A percentile compares a stretch with the other conserved stretches of the same genome.
These are phyloP conservation scores for Plasmodium gonderi DNA, from an alignment of 169 alveolate genomes.

Conservation along the genomic window DNA sequence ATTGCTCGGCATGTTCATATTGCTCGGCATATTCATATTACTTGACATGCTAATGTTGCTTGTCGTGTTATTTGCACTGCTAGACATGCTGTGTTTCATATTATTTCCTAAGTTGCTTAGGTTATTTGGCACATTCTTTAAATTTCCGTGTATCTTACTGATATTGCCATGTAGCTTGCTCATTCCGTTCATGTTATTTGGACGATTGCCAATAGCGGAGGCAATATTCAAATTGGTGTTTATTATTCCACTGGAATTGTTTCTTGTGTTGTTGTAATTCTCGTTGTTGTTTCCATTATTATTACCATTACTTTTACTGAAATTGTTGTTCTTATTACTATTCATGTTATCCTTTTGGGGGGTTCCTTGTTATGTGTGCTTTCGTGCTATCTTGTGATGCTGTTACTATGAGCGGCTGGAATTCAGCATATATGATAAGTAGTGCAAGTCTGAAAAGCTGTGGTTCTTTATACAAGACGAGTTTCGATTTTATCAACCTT, in stretches of 20 bases:
- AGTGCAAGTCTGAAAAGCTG: background rate
- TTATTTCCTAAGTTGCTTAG: background rate
- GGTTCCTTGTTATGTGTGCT: background rate
- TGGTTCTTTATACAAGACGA: background rate
- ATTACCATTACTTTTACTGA: background rate
- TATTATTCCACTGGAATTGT: conserved; percentile 16
- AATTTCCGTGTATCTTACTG: conserved; percentile 16
- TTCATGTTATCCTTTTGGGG: background rate
- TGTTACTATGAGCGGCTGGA: background rate
- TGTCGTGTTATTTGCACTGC: background rate
- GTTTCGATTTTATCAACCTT: too few species aligned
- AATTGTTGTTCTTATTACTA: background rate
- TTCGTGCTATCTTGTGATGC: background rate
- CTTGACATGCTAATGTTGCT: background rate
- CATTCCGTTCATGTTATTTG: conserved; percentile 8
- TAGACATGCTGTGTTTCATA: conserved; percentile 16
- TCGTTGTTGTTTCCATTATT: conserved; percentile 28
- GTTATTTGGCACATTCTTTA: conserved; percentile 11
- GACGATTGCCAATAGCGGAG: background rate
- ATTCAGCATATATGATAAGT: background rate
- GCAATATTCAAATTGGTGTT: conserved; percentile 19
- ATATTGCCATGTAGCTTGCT: conserved; percentile 2
- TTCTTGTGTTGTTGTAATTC: conserved; percentile 10
- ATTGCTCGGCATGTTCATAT: background rate
- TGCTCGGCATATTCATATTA: background rate